Conservation (phyloP, 2,329 filamentous ascomycete genomes). For the Cercospora sp. region DNA sequence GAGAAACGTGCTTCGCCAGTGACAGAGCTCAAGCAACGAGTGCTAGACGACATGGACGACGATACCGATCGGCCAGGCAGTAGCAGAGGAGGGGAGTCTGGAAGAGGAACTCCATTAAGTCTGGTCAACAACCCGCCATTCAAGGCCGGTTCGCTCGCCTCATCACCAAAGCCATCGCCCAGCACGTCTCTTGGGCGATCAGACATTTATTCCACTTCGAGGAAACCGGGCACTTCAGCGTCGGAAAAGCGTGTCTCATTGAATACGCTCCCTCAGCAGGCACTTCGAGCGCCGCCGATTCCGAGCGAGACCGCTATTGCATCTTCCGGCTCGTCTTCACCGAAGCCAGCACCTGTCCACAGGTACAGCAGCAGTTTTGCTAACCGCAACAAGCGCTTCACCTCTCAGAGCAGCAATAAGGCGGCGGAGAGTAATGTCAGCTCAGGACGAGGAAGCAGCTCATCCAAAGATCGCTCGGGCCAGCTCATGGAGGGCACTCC, state of each 20-base stretch:
- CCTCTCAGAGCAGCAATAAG: conserved; percentile 66
- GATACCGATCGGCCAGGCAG: conserved; percentile 14
- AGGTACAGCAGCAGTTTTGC: conserved; percentile 94
- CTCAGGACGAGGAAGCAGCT: conserved; percentile 76
- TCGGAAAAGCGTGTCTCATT: conserved; percentile 65
- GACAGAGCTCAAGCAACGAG: conserved; percentile 34
- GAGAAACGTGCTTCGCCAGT: conserved; percentile 36
- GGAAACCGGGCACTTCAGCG: conserved; percentile 23
- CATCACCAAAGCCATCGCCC: conserved; percentile 45
- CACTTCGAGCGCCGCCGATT: conserved; percentile 65
- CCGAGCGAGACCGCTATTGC: conserved; percentile 63
- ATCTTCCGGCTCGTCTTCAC: conserved; percentile 71
- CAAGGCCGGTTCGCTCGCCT: conserved; percentile 87
- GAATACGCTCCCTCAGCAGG: conserved; percentile 73
- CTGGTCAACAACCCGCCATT: conserved; percentile 92
- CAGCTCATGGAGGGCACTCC: conserved; percentile 62
- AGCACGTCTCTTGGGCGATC: conserved; percentile 43
- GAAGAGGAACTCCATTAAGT: conserved; percentile 52
- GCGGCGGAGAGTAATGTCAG: conserved; percentile 73
- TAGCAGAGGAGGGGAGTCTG: conserved; percentile 6
- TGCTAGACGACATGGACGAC: conserved; percentile 26
- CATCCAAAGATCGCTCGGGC: conserved; percentile 50
- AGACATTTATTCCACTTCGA: conserved; percentile 18
- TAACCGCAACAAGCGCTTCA: conserved; percentile 74
- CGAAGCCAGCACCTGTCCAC: conserved; percentile 73